These are phyloP conservation scores for Psilocybe azurescens DNA, from an alignment of 768 basidiomycete genomes.

Conservation along the genomic window DNA sequence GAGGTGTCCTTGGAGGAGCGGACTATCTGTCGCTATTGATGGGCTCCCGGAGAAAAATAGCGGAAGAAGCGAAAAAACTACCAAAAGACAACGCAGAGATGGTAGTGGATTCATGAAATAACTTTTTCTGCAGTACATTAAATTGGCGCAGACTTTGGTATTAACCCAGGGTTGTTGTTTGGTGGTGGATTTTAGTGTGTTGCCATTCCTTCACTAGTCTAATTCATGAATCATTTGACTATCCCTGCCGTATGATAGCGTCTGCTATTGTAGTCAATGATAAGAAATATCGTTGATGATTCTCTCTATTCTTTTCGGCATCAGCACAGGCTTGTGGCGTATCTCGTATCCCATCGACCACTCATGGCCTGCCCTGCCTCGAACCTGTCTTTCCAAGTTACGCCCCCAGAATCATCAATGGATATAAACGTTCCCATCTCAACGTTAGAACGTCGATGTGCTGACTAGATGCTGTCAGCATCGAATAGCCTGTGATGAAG, in stretches of 20 bases:
- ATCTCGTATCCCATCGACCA: neutral
- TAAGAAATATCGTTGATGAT: neutral
- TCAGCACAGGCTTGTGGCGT: neutral
- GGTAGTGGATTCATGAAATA: neutral
- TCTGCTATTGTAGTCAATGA: neutral
- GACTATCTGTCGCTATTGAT: slow-evolving; percentile 78
- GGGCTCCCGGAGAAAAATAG: slow-evolving; percentile 72
- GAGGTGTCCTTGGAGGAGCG: slow-evolving; percentile 67
- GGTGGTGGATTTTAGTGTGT: no score
- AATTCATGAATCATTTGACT: neutral
- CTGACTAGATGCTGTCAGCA: no score
- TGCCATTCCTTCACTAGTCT: no score
- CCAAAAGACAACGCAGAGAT: slow-evolving; percentile 33
- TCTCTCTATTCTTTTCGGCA: neutral
- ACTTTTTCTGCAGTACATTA: neutral
- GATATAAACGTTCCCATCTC: neutral
- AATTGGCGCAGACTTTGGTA: neutral
- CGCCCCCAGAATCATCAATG: no score
- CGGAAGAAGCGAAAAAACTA: slow-evolving; percentile 69
- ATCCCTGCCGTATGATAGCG: neutral
- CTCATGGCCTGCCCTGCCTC: no score
- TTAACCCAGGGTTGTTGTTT: neutral
- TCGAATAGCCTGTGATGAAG: no score
- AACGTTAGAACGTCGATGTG: neutral
- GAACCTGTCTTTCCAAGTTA: no score